Percentiles rank a stretch among this genome's conserved stretches.
These are phyloP conservation scores for Exsudoporus frostii DNA, from an alignment of 768 basidiomycete species.

Conservation along the genomic window DNA sequence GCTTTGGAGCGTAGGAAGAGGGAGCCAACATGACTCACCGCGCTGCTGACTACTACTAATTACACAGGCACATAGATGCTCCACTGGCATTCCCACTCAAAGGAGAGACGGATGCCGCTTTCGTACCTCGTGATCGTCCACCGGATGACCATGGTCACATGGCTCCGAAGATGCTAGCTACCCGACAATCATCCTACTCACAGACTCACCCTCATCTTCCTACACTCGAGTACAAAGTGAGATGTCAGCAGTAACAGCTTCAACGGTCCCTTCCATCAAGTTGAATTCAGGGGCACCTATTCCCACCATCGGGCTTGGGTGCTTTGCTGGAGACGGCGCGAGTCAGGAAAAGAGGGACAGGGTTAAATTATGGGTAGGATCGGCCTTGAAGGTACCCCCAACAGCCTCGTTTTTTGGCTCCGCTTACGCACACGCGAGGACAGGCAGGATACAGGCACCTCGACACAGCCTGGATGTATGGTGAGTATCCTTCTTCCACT, in stretches of 20 bases:
- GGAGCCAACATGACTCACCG: not conserved
- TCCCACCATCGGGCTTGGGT: not conserved
- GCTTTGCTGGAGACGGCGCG: not conserved
- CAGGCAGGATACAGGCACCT: not conserved
- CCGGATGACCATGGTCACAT: not conserved
- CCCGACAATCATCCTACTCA: not conserved
- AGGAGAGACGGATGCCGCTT: not conserved
- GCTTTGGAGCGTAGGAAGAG: not conserved
- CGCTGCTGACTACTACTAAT: not conserved
- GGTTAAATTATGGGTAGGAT: not conserved
- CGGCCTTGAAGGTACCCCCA: not conserved
- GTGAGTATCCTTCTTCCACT: not conserved
- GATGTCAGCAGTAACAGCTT: not conserved
- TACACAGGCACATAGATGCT: not conserved
- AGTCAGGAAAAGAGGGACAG: not conserved
- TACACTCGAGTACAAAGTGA: not conserved
- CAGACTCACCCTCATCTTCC: not conserved
- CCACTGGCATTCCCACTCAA: too few species aligned
- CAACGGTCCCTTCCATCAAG: not conserved
- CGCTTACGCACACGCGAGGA: not conserved
- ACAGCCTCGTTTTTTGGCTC: not conserved
- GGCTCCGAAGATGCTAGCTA: not conserved
- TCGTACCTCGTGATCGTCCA: not conserved
- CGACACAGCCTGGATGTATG: not conserved
- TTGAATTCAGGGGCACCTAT: not conserved